Base-by-base conservation (phyloP, 257 asterid genomes). In the Cruciata laevipes region DNA sequence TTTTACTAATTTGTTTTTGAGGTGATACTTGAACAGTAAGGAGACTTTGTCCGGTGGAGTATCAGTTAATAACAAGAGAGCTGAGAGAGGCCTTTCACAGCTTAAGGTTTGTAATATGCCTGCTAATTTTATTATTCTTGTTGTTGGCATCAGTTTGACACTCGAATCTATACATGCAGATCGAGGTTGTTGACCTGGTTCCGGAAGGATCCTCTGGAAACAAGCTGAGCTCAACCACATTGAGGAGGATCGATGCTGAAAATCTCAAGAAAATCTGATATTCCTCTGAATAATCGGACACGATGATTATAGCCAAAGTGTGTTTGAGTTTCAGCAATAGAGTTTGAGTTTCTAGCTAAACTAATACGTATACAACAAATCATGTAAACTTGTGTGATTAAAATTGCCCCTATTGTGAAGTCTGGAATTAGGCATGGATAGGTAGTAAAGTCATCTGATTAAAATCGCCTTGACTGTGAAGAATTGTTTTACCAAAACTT, bases 21-120 rank as follows among this genome's bases (percentile, higher is more conserved):
- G 23, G 1, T 73, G 74, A 35, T 78, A 69, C 35, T 71, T 71
- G 73, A 30, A 73, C 87, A 89, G 97, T 83, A 92, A 89, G 83
- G 98, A 92, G 74, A 92, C 98, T 20, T 75, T 69, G 49, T 79
- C 91, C 0, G 98, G 98, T 31, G 98, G 96, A 49, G 63, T 92
- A 59, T 86, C 96, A 0, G 98, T 92, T 14, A 89, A 92, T 65
- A 86, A 75, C 79, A 92, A 73, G 84, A 84, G 98, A 77, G 91
- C 90, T 0, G 97, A 89, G 80, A 83, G 81, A 61, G 87, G 89
- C 59, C 93, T 92, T 52, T 76, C 91, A 2, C 94, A 80, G 55
- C 85, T 91, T 18, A 78, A 82, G 98, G 98, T 89, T 24, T 32
- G 47, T 20, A 30, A 12, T 71, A 59, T 20, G 20, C 62, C 40